Percentiles rank a stretch among this genome's conserved stretches.
Evolutionary conservation across 2,329 filamentous ascomycete genomes (phyloP).

Genomic region (Alternaria panax): DNA sequence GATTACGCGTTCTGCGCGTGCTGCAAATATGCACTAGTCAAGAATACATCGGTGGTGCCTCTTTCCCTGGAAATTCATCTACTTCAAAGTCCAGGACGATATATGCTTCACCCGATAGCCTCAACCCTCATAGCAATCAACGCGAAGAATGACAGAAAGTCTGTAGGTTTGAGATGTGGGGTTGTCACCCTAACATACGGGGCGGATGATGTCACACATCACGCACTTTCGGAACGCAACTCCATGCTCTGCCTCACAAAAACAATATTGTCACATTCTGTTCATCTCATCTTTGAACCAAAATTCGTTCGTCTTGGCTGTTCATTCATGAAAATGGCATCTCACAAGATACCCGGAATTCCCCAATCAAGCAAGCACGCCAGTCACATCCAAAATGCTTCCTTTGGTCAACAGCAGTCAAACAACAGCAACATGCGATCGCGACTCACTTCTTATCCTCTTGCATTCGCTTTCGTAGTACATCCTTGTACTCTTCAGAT

Average conservation of each 20-base stretch:
- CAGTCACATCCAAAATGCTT: conserved; percentile 1
- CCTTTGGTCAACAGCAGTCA: background rate
- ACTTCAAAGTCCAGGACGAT: too few relatives aligned
- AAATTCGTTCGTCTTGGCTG: background rate
- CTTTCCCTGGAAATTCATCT: too few relatives aligned
- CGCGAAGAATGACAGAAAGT: background rate
- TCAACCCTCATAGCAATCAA: too few relatives aligned
- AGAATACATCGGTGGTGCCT: too few relatives aligned
- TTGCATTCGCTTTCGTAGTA: background rate
- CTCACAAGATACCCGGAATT: background rate
- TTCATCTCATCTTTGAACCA: background rate
- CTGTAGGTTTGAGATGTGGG: background rate
- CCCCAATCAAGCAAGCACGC: background rate
- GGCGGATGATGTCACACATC: background rate
- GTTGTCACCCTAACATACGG: background rate
- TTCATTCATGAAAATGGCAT: too few relatives aligned
- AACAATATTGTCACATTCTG: background rate
- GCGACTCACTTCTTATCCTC: conserved; percentile 6
- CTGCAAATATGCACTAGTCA: too few relatives aligned
- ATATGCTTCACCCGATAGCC: too few relatives aligned
- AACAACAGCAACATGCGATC: background rate
- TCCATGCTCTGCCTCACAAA: background rate
- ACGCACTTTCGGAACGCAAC: background rate
- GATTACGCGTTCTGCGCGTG: too few relatives aligned
- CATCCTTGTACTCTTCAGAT: conserved; percentile 5